Evolutionary conservation across 1,284 basidiomycete species (phyloP).

Genomic region (Sporisorium reilianum): DNA sequence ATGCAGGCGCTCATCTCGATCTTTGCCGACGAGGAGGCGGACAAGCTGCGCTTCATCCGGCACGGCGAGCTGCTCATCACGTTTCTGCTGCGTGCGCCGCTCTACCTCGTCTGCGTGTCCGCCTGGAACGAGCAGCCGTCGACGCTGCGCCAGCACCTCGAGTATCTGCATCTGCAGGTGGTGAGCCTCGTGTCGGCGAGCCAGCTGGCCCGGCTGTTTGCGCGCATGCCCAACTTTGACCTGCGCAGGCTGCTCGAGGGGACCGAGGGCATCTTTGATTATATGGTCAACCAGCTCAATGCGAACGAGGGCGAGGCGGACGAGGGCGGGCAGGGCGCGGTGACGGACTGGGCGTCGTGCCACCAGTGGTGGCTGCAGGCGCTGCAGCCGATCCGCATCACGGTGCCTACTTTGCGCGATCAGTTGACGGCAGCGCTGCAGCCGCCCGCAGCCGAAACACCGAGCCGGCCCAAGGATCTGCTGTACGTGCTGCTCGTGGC

Average conservation of each 20-base stretch:
- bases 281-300: conserved; percentile 53
- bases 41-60: conserved; percentile 51
- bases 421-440: conserved; percentile 71
- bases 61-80: conserved; percentile 77
- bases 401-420: conserved; percentile 72
- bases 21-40: conserved; percentile 67
- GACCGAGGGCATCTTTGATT: conserved; percentile 67
- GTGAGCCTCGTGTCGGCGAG: conserved; percentile 86
- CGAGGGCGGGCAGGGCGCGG: background rate
- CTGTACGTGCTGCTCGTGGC: conserved; percentile 89
- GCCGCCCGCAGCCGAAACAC: conserved; percentile 38
- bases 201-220: conserved; percentile 87
- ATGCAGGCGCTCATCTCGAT: conserved; percentile 92
- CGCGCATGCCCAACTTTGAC: conserved; percentile 90
- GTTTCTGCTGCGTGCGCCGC: conserved; percentile 84
- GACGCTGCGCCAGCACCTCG: conserved; percentile 88
- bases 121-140: conserved; percentile 93
- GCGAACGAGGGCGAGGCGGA: conserved; percentile 25
- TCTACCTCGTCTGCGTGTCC: conserved; percentile 91
- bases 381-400: conserved; percentile 82
- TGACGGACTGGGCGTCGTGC: conserved; percentile 71
- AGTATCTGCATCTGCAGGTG: conserved; percentile 92
- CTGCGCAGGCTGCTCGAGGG: conserved; percentile 85
- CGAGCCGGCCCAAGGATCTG: conserved; percentile 77
- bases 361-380: conserved; percentile 77